Conservation (phyloP, 1,139 yeast genomes). For the Diutina ranongensis region DNA sequence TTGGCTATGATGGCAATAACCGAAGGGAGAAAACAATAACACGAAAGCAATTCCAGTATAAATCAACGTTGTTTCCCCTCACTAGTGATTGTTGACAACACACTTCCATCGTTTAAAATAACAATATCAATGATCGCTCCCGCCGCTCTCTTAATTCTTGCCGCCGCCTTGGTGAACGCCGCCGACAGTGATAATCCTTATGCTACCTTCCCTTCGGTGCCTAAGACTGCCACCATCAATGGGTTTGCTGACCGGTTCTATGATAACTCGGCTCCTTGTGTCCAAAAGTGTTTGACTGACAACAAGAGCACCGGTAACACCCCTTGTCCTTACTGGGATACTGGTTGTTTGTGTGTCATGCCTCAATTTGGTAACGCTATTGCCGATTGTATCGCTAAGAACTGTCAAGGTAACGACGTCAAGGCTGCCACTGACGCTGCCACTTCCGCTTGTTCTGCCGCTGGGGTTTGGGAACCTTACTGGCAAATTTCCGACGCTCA, state of each 20-base stretch:
- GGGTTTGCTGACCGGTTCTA: constrained; percentile 43
- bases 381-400: constrained; percentile 32
- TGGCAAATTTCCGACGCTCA: constrained; percentile 1
- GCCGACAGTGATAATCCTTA: constrained; percentile 10
- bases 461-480: constrained; percentile 6
- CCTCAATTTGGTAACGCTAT: constrained; percentile 35
- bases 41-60: too few species aligned
- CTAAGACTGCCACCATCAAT: constrained; percentile 37
- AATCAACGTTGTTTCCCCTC: too few species aligned
- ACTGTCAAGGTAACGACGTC: constrained; percentile 30
- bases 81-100: neutral
- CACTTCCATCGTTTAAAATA: neutral
- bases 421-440: constrained; percentile 18
- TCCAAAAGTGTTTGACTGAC: constrained; percentile 28
- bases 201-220: constrained; percentile 35
- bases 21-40: too few species aligned
- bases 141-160: constrained; percentile 7
- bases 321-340: constrained; percentile 44
- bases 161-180: constrained; percentile 6
- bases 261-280: constrained; percentile 30
- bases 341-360: constrained; percentile 44
- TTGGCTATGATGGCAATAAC: neutral
- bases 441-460: neutral
- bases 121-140: constrained; percentile 6
- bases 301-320: constrained; percentile 19